Conservation (phyloP, 1,139 yeast genomes). For the Scheffersomyces cryptocercus region DNA sequence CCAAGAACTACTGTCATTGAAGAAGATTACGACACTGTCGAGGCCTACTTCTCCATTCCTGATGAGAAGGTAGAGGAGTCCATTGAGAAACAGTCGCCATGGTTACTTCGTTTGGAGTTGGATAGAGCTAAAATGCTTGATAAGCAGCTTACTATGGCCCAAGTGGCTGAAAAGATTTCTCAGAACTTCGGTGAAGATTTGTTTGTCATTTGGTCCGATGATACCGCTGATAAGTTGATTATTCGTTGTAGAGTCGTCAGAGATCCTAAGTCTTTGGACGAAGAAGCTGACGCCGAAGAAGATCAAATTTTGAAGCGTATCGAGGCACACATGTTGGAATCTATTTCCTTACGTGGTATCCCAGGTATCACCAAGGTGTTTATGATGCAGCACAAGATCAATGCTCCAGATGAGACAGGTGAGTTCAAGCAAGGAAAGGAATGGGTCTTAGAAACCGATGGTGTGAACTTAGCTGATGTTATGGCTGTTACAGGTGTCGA, state of each 20-base stretch:
- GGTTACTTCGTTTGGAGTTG: constrained; percentile 93
- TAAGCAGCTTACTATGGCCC: constrained; percentile 96
- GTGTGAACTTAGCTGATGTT: constrained; percentile 93
- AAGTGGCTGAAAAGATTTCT: constrained; percentile 94
- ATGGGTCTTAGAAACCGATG: constrained; percentile 99
- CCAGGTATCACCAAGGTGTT: constrained; percentile 90
- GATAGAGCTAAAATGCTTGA: constrained; percentile 99
- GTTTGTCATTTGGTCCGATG: constrained; percentile 99
- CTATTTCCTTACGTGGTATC: constrained; percentile 93
- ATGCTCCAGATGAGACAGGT: constrained; percentile 78
- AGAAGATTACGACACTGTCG: constrained; percentile 96
- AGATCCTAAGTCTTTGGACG: constrained; percentile 91
- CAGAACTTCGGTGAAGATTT: constrained; percentile 92
- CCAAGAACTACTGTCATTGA: constrained; percentile 94
- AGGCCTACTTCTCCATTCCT: constrained; percentile 95
- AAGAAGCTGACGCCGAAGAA: constrained; percentile 94
- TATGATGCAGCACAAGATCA: constrained; percentile 90
- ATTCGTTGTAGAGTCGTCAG: constrained; percentile 98
- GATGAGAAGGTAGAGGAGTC: constrained; percentile 96
- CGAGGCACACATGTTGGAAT: constrained; percentile 95
- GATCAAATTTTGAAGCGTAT: constrained; percentile 94
- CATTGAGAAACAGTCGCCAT: constrained; percentile 92
- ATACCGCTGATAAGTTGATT: constrained; percentile 93
- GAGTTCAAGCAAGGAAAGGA: constrained; percentile 88
- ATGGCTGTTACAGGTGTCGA: constrained; percentile 96